Base-by-base conservation (phyloP, 176 grass and related monocot genomes). In the Triticum dicoccoides region DNA sequence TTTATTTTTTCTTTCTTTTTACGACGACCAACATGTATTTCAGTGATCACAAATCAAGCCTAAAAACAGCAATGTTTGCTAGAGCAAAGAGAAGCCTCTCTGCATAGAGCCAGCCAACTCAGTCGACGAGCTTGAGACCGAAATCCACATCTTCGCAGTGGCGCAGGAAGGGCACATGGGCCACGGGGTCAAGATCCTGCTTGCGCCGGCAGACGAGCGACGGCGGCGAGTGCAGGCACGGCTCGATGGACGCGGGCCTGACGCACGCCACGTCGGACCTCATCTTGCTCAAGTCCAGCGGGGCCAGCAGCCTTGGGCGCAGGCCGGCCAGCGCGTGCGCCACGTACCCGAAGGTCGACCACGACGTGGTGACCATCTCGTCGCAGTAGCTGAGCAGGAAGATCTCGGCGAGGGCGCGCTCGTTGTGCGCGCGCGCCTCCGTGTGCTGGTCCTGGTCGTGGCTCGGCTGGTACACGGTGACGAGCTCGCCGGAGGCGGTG, bases 311-410 rank as follows among this genome's bases (percentile, higher is more conserved):
- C 80, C 80, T 86, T 0, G 95, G 95, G 12, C 86, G 88, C 68
- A 85, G 35, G 3, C 90, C 95, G 1, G 88, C 95, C 5, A 97
- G 65, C 61, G 88, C 84, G 75, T 97, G 86, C 64, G 95, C 90
- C 58, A 87, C 85, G 72, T 97, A 97, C 33, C 92, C 92, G 85
- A 94, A 97, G 18, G 95, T 97, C 2, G 95, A 97, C 88, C 89
- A 91, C 56, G 49, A 77, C 56, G 80, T 88, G 32, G 84, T 91
- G 9, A 92, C 73, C 65, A 92, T 4, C 77, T 4, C 51, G 68
- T 94, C 88, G 29, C 68, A 80, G 71, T 77, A 87, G 84, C 92
- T 92, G 29, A 97, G 82, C 72, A 94, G 84, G 77, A 82, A 91
- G 33, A 97, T 92, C 92, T 94, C 92, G 3, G 95, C 95, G 17